These are phyloP conservation scores for Irpex lacteus DNA, from an alignment of 1,284 basidiomycete species.

Conservation along the genomic window DNA sequence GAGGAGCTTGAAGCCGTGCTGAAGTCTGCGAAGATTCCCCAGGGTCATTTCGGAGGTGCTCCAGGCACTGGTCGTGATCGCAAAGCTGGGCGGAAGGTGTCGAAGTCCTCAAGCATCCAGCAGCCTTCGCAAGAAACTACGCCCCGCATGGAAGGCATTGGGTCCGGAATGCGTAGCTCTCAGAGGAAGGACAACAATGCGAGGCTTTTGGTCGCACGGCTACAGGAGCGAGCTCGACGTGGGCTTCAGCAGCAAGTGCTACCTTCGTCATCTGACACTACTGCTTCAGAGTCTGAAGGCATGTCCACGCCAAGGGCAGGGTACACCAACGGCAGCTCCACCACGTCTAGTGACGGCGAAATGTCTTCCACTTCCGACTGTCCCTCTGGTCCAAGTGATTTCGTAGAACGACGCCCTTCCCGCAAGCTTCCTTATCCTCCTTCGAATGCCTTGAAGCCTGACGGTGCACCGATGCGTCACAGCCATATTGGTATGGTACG, in stretches of 20 bases:
- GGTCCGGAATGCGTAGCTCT: slow-evolving; percentile 20
- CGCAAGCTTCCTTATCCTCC: not conserved
- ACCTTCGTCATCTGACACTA: not conserved
- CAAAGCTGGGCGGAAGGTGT: not conserved
- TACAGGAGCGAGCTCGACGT: slow-evolving; percentile 4
- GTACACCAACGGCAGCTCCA: not conserved
- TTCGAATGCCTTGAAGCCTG: not conserved
- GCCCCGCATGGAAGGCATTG: slow-evolving; percentile 23
- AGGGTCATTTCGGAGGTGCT: slow-evolving; percentile 1
- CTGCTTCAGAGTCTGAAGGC: not conserved
- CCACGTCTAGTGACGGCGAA: not conserved
- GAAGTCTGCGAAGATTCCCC: slow-evolving; percentile 18
- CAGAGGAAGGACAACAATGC: not conserved
- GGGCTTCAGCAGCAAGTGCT: not conserved
- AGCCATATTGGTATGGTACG: not conserved
- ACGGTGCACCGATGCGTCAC: not conserved
- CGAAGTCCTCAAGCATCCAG: not conserved
- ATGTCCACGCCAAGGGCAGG: not conserved
- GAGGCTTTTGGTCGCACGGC: not conserved
- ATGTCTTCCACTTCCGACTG: not conserved
- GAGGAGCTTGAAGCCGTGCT: slow-evolving; percentile 26
- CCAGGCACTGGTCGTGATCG: not conserved
- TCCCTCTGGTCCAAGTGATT: not conserved
- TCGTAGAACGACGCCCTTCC: not conserved
- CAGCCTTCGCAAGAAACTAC: not conserved